Evolutionary conservation across 2,329 filamentous ascomycete genomes (phyloP).

Genomic region (Ophiostoma pallidulum): DNA sequence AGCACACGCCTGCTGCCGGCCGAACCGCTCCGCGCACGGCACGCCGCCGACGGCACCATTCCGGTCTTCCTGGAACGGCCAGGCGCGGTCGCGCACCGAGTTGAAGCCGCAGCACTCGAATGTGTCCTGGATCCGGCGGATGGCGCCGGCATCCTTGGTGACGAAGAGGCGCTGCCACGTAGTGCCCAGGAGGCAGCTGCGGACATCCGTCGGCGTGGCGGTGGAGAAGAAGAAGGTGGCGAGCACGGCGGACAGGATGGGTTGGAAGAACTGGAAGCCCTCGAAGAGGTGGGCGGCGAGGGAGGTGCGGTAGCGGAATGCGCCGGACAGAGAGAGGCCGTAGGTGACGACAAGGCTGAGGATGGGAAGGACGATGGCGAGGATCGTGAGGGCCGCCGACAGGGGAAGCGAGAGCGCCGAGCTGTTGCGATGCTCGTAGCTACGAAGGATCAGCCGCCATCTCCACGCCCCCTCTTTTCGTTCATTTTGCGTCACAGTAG

Average conservation of each 20-base stretch:
- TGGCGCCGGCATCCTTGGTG: slow-evolving; percentile 37
- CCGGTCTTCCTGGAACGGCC: slow-evolving; percentile 42
- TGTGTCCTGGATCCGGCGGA: slow-evolving; percentile 54
- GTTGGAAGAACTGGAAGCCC: slow-evolving; percentile 13
- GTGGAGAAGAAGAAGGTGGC: slow-evolving; percentile 34
- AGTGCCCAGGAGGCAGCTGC: slow-evolving; percentile 45
- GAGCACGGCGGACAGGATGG: slow-evolving; percentile 32
- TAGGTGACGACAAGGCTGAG: slow-evolving; percentile 5
- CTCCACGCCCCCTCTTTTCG: not conserved
- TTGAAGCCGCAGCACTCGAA: slow-evolving; percentile 59
- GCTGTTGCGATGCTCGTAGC: slow-evolving; percentile 15
- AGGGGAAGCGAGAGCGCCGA: slow-evolving; percentile 15
- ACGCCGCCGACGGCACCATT: slow-evolving; percentile 15
- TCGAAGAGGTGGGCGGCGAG: not conserved
- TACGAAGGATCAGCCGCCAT: not conserved
- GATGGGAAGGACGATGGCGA: slow-evolving; percentile 12
- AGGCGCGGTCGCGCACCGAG: slow-evolving; percentile 48
- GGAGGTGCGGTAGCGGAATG: not conserved
- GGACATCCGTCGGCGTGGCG: slow-evolving; percentile 23
- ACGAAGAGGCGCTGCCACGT: slow-evolving; percentile 47
- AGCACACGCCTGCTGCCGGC: slow-evolving; percentile 38
- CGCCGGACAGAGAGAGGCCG: slow-evolving; percentile 2
- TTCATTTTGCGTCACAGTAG: not conserved
- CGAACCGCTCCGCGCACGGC: slow-evolving; percentile 36
- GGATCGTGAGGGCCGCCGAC: slow-evolving; percentile 8